Base-by-base conservation (phyloP, 1,284 basidiomycete species). In the Rhizoctonia solani region DNA sequence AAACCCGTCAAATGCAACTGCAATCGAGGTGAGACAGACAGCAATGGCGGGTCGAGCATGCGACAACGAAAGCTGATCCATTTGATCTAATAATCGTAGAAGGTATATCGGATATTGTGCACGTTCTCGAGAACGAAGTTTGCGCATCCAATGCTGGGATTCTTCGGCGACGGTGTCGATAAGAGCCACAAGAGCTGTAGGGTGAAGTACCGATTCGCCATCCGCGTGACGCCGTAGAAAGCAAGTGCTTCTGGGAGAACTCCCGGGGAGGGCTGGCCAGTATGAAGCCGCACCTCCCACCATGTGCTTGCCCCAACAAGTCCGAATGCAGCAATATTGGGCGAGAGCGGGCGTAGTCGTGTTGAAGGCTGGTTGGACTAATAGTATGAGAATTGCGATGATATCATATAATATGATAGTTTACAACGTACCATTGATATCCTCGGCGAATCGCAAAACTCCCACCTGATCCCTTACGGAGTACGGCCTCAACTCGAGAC, bases 391-490 rank as follows among this genome's bases (percentile, higher is more conserved):
- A 19, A 52, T 52, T 9, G 1, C 47, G 6, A 21, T 25, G n/a
- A n/a, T 9, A 5, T 9, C 8, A 19, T 11, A 19, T 46, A 46
- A 46, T 11, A 46, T 21, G 21, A 9, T 11, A 46, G 44, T 4
- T 27, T 47, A 30, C 5, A n/a, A 46, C 55, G 11, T 34, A 41
- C 58, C 58, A 63, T 52, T 63, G 58, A 19, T 50, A 63, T 27
- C 32, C 58, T 21, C 58, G 25, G 21, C 58, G 58, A 41, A 63
- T 63, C 16, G 58, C 58, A 41, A 63, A 63, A 4, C 58, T 47
- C 8, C 58, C 58, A 13, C 58, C 58, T 23, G 58, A 47, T 16
- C 58, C 58, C 29, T 39, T 34, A 8, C 25, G 42, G 14, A 63
- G n/a, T 9, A 52, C 58, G 3, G 16, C 14, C 30, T 63, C 58